Percentiles rank a stretch among this genome's conserved stretches.
phyloP scores from a whole-genome alignment of 768 basidiomycete species.

The Suillus brevipes region DNA sequence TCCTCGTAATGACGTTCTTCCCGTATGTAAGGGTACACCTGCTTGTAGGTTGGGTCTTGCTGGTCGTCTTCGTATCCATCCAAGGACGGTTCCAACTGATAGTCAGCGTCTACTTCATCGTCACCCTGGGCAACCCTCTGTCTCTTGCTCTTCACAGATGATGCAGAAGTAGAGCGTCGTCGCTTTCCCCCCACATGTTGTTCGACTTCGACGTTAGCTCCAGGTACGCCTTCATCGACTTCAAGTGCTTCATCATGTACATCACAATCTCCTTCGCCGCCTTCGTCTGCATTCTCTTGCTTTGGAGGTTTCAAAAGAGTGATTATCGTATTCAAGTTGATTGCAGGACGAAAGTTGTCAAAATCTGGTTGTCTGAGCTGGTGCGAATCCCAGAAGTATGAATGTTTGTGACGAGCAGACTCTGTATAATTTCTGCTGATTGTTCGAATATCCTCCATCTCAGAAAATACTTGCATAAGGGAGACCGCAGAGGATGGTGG shows the following conservation, averaged over 20 bases:
- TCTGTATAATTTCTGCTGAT: constrained; percentile 25
- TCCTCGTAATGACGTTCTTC: constrained; percentile 12
- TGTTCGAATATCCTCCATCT: constrained; percentile 8
- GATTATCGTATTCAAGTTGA: constrained; percentile 30
- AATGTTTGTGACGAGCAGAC: constrained; percentile 24
- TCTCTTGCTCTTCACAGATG: constrained; percentile 18
- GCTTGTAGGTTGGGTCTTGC: constrained; percentile 3
- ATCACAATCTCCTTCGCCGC: not conserved
- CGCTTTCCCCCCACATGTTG: constrained; percentile 22
- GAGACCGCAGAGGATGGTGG: constrained; percentile 1
- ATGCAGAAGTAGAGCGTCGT: constrained; percentile 10
- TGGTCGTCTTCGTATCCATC: constrained; percentile 10
- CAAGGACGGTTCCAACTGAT: constrained; percentile 1
- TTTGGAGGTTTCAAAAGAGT: constrained; percentile 16
- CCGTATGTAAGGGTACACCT: constrained; percentile 29
- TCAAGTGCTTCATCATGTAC: not conserved
- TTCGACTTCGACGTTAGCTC: not conserved
- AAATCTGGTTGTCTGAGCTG: not conserved
- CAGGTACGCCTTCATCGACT: not conserved
- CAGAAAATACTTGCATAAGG: not conserved
- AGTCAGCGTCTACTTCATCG: not conserved
- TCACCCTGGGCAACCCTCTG: constrained; percentile 4
- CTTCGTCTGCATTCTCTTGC: not conserved
- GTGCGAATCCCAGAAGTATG: constrained; percentile 30
- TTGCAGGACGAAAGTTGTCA: constrained; percentile 28